Evolutionary conservation across 2,329 filamentous ascomycete genomes (phyloP).

Genomic region (Elsinoe fawcettii): DNA sequence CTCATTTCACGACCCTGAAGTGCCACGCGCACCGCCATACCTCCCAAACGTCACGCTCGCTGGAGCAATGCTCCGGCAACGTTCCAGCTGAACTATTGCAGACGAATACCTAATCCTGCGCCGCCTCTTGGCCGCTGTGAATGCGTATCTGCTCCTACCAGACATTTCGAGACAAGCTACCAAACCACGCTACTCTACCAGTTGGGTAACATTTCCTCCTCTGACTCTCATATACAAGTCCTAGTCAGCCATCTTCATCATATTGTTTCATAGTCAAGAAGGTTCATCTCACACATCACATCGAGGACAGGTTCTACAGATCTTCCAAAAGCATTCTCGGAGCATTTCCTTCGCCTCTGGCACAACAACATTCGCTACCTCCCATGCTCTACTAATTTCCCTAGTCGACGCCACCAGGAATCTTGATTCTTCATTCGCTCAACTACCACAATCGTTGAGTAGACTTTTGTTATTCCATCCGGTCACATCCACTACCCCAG

Average conservation of each 20-base stretch:
- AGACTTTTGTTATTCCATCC: background rate
- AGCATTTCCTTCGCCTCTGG: background rate
- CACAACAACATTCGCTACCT: conserved; percentile 1
- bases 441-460: background rate
- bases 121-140: conserved; percentile 13
- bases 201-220: background rate
- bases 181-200: background rate
- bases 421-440: background rate
- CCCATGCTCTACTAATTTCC: conserved; percentile 3
- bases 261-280: background rate
- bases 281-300: background rate
- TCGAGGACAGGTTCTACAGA: background rate
- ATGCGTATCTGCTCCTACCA: conserved; percentile 1
- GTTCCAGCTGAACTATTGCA: conserved; percentile 4
- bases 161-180: conserved; percentile 3
- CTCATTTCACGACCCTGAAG: background rate
- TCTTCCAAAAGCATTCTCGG: background rate
- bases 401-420: background rate
- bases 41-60: conserved; percentile 1
- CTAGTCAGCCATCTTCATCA: background rate
- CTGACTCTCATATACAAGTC: conserved; percentile 1
- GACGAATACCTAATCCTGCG: conserved; percentile 10
- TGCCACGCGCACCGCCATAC: conserved; percentile 11
- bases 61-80: background rate
- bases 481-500: background rate